A percentile compares a stretch with the other conserved stretches of the same genome.
Evolutionary conservation across 2,329 filamentous ascomycete species (phyloP).

Genomic region (Aspergillus neotritici): DNA sequence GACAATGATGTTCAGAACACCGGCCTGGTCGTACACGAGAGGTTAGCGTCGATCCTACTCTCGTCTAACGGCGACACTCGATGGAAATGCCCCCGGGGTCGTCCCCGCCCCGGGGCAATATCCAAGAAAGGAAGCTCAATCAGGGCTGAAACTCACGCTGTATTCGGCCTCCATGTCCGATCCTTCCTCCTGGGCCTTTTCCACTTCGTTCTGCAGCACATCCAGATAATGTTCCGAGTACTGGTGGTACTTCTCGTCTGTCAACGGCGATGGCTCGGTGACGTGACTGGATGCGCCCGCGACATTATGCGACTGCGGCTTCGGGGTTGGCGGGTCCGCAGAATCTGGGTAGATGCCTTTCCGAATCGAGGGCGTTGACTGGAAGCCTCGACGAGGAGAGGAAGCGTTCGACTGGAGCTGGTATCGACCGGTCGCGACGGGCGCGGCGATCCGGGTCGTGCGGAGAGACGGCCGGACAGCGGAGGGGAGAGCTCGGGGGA

Average conservation of each 20-base stretch:
- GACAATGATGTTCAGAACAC: constrained; percentile 73
- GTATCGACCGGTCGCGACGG: constrained; percentile 10
- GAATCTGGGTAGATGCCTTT: constrained; percentile 59
- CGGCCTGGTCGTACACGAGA: constrained; percentile 54
- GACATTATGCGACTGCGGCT: constrained; percentile 36
- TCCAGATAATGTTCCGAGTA: constrained; percentile 71
- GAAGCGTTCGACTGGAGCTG: constrained; percentile 10
- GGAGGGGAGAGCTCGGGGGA: constrained; percentile 37
- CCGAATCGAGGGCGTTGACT: constrained; percentile 27
- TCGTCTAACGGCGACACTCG: too few species aligned
- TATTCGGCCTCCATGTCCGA: constrained; percentile 80
- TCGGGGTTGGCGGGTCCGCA: constrained; percentile 46
- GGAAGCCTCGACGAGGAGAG: constrained; percentile 26
- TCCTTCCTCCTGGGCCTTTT: constrained; percentile 68
- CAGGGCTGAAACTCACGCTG: constrained; percentile 54
- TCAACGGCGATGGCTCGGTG: constrained; percentile 58
- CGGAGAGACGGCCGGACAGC: constrained; percentile 19
- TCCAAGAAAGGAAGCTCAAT: not conserved
- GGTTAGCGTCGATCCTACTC: not conserved
- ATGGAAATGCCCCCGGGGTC: too few species aligned
- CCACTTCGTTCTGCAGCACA: constrained; percentile 54
- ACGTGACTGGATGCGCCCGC: constrained; percentile 38
- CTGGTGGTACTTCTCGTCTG: constrained; percentile 67
- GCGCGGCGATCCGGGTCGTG: constrained; percentile 12
- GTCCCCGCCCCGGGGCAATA: not conserved